These are phyloP conservation scores for Ajuga chamaepitys DNA, from an alignment of 257 asterid genomes.

Conservation along the genomic window DNA sequence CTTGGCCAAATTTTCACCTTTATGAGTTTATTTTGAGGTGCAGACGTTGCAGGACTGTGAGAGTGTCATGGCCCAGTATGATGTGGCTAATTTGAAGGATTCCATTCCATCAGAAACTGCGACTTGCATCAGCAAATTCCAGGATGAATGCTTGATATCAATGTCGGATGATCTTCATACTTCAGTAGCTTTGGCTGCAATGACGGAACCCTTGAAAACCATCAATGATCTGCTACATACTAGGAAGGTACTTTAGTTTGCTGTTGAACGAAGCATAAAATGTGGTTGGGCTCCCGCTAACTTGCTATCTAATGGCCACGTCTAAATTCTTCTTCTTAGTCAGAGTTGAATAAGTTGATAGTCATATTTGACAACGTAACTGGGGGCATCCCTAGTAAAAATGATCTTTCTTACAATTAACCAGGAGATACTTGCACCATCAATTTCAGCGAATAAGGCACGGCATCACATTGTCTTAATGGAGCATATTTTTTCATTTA, in stretches of 20 bases:
- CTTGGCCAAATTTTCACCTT: conserved; percentile 5
- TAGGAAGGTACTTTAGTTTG: conserved; percentile 53
- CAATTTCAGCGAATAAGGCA: conserved; percentile 1
- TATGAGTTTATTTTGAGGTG: conserved; percentile 19
- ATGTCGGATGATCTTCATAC: conserved; percentile 95
- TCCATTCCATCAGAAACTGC: conserved; percentile 51
- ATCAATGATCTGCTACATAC: conserved; percentile 91
- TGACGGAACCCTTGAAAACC: conserved; percentile 80
- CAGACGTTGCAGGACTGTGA: conserved; percentile 77
- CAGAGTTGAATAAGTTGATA: neutral
- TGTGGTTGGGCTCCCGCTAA: neutral
- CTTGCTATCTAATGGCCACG: neutral
- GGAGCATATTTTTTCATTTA: conserved; percentile 4
- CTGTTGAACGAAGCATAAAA: neutral
- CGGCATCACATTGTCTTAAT: neutral
- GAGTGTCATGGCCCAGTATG: conserved; percentile 34
- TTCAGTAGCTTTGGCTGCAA: conserved; percentile 78
- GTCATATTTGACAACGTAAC: neutral
- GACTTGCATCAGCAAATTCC: conserved; percentile 53
- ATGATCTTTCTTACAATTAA: neutral
- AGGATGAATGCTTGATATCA: conserved; percentile 57
- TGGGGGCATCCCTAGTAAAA: conserved; percentile 2
- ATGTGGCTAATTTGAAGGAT: conserved; percentile 36
- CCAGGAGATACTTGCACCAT: neutral
- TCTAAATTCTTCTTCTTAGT: neutral